phyloP scores from a whole-genome alignment of 2,329 filamentous ascomycete species.

The Neonectria punicea region DNA sequence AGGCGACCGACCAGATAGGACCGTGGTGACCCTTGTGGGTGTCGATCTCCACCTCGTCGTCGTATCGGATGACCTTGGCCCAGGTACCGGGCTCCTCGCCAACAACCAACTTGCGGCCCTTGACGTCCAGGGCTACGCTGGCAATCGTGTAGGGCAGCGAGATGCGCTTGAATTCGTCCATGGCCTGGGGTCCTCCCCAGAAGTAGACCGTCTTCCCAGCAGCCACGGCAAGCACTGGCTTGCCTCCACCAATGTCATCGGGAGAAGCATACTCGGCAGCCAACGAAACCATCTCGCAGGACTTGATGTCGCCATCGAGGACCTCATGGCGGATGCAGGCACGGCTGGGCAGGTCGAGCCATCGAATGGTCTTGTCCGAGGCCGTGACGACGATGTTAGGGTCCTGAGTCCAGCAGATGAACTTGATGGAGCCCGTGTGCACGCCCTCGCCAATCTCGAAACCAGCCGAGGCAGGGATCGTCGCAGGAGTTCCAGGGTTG shows the following conservation, averaged over 20 bases:
- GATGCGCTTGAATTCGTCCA: slow-evolving; percentile 79
- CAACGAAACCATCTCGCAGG: slow-evolving; percentile 86
- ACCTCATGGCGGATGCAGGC: slow-evolving; percentile 79
- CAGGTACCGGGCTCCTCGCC: slow-evolving; percentile 93
- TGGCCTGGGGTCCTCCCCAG: slow-evolving; percentile 81
- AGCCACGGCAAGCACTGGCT: slow-evolving; percentile 83
- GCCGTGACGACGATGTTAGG: slow-evolving; percentile 91
- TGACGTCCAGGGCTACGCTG: slow-evolving; percentile 87
- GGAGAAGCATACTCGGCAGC: slow-evolving; percentile 67
- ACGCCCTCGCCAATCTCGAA: slow-evolving; percentile 90
- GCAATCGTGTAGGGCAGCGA: slow-evolving; percentile 86
- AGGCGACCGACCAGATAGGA: slow-evolving; percentile 95
- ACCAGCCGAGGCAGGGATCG: slow-evolving; percentile 69
- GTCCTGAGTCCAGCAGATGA: slow-evolving; percentile 92
- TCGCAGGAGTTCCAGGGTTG: slow-evolving; percentile 52
- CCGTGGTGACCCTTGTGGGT: slow-evolving; percentile 97
- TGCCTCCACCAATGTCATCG: slow-evolving; percentile 72
- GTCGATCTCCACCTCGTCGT: slow-evolving; percentile 85
- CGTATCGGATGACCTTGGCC: slow-evolving; percentile 94
- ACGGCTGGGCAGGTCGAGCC: slow-evolving; percentile 88
- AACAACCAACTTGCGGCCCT: slow-evolving; percentile 84
- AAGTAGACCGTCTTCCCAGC: slow-evolving; percentile 96
- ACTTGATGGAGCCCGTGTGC: slow-evolving; percentile 91
- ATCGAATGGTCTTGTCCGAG: slow-evolving; percentile 89
- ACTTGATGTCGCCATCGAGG: slow-evolving; percentile 87